Percentiles rank a stretch among this genome's conserved stretches.
phyloP scores from a whole-genome alignment of 129 eudicot species.

The Logfia minima region DNA sequence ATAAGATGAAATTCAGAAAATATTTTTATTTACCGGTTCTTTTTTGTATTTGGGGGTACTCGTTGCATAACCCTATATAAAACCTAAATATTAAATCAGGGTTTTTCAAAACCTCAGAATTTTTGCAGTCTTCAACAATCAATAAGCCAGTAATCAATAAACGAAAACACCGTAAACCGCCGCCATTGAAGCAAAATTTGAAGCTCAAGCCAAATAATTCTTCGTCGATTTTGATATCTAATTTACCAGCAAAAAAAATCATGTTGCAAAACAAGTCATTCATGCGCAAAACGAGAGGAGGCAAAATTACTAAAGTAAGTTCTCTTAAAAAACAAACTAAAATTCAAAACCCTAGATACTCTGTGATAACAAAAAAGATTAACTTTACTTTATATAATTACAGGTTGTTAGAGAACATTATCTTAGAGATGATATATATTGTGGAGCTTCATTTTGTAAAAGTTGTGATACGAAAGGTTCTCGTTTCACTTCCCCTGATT shows the following conservation, averaged over 20 bases:
- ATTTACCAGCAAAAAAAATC: conserved; percentile 10
- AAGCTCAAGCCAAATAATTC: not conserved
- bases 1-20: too few species aligned
- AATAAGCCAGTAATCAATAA: too few species aligned
- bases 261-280: conserved; percentile 91
- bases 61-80: too few species aligned
- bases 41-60: too few species aligned
- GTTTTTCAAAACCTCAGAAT: too few species aligned
- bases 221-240: not conserved
- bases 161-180: conserved; percentile 4
- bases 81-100: too few species aligned
- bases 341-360: conserved; percentile 7
- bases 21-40: too few species aligned
- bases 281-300: conserved; percentile 69
- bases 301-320: conserved; percentile 74
- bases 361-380: not conserved
- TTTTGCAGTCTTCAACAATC: too few species aligned
- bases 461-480: conserved; percentile 63
- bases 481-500: conserved; percentile 48
- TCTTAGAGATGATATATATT: conserved; percentile 86
- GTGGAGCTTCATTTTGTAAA: conserved; percentile 76
- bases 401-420: conserved; percentile 88
- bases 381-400: not conserved
- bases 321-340: not conserved
- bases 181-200: conserved; percentile 28